phyloP scores from a whole-genome alignment of 306 rosid species.

The Vigna hirtella region DNA sequence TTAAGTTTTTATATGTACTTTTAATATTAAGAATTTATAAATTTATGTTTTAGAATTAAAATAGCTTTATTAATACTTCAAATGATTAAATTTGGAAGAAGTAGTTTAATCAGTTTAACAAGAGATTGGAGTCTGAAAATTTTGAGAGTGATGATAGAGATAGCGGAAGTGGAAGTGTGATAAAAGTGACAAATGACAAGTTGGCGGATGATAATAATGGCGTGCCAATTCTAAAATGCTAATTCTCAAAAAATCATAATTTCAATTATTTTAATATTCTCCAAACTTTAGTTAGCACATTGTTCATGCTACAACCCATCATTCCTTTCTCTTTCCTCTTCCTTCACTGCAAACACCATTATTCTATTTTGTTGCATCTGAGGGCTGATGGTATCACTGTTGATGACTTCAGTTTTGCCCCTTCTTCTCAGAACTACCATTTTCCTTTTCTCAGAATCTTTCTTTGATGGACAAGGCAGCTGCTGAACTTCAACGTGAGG shows the following conservation, averaged over 20 bases:
- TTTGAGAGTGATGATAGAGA: neutral
- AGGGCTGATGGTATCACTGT: neutral
- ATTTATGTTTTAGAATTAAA: too few species aligned
- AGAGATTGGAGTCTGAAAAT: too few species aligned
- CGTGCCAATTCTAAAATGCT: neutral
- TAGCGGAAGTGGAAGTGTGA: neutral
- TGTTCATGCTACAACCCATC: neutral
- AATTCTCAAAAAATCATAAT: neutral
- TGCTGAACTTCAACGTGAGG: constrained; percentile 41
- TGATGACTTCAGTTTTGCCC: constrained; percentile 1
- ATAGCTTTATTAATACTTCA: too few species aligned
- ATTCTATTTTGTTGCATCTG: constrained; percentile 17
- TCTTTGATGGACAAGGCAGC: constrained; percentile 39
- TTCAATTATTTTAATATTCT: constrained; percentile 1
- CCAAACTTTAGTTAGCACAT: neutral
- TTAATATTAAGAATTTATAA: too few species aligned
- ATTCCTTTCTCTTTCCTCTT: neutral
- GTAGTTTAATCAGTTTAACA: too few species aligned
- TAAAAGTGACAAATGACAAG: neutral
- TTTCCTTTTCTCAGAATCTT: constrained; percentile 10
- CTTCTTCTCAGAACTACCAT: neutral
- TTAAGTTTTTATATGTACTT: too few species aligned
- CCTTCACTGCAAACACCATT: neutral
- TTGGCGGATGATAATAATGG: constrained; percentile 17
- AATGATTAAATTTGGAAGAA: too few species aligned